Evolutionary conservation across 208 protist species (phyloP), one percentile per base, ranked within the genome.

Genomic region (Naegleria fowleri): DNA sequence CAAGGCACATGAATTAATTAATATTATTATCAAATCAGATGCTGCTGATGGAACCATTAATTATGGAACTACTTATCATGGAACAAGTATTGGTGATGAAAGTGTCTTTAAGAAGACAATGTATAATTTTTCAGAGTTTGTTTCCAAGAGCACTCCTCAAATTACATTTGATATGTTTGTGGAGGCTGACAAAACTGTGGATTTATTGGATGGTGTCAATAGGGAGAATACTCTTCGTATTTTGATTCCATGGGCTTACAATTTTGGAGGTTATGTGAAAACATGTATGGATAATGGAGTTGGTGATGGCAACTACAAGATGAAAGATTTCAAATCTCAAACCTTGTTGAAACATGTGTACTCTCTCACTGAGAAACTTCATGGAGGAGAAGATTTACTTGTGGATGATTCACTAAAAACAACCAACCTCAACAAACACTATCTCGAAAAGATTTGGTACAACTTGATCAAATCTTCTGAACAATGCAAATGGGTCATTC

Each of bases 1-100:
- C n/a, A 79, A 79, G 67, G 67, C 67, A 36, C 67, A 79, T 79
- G 67, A 79, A 79, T 79, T 79, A n/a, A 79, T 36, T 36, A 79
- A 36, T 36, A 79, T 79, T 79, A 13, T 79, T 9, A 79, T 79
- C 29, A 79, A 79, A 79, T 79, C 67, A 36, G 67, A 79, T 36
- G 9, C 67, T 9, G 19, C 67, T 36, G 29, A 79, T 13, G 29
- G 29, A 36, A 29, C 19, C 1, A 79, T 79, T 9, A 79, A 79
- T 36, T 79, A 36, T 36, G 16, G 29, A 79, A 79, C 16, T 36
- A 79, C 67, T 25, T 79, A 79, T 79, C 67, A 79, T 9, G 19
- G 67, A 13, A 79, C 67, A 29, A 79, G 67, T 79, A n/a, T 79
- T 79, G 67, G 67, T 15, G 67, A 79, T 79, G 67, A 79, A 79